Conservation (phyloP, 2,329 filamentous ascomycete genomes). For the Fusarium fujikuroi region DNA sequence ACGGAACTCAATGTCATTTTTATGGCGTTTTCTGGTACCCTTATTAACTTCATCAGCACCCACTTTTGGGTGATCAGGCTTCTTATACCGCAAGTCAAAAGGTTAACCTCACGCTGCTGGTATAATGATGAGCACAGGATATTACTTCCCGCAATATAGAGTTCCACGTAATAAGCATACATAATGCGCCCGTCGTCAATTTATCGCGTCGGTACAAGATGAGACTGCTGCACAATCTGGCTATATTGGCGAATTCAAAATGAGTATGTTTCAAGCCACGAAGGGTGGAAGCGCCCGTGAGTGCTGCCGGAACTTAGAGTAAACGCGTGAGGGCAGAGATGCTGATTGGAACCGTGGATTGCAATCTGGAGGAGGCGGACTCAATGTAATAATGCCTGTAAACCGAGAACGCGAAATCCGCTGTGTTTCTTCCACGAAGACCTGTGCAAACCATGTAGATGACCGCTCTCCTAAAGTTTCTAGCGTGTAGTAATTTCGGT, state of each 20-base stretch:
- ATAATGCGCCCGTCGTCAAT: neutral
- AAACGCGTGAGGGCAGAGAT: neutral
- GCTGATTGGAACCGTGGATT: no score
- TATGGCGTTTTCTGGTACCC: neutral
- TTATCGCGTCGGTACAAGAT: no score
- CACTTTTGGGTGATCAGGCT: neutral
- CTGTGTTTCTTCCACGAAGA: no score
- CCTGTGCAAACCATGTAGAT: no score
- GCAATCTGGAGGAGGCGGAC: neutral
- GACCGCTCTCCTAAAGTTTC: no score
- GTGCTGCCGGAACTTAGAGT: neutral
- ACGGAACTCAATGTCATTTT: neutral
- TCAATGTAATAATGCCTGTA: neutral
- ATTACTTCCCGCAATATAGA: rapidly evolving
- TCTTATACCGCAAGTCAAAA: neutral
- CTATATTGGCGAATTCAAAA: neutral
- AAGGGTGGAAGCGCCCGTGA: no score
- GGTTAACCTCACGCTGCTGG: neutral
- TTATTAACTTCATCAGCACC: neutral
- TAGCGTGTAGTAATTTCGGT: no score
- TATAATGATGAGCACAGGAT: neutral
- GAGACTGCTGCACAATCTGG: neutral
- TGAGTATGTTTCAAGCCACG: neutral
- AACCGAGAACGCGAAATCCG: no score
- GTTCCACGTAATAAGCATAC: rapidly evolving